A percentile compares a stretch with the other conserved stretches of the same genome.
These are phyloP conservation scores for Trichosporon sp. DNA, from an alignment of 1,284 basidiomycete genomes.

Conservation along the genomic window DNA sequence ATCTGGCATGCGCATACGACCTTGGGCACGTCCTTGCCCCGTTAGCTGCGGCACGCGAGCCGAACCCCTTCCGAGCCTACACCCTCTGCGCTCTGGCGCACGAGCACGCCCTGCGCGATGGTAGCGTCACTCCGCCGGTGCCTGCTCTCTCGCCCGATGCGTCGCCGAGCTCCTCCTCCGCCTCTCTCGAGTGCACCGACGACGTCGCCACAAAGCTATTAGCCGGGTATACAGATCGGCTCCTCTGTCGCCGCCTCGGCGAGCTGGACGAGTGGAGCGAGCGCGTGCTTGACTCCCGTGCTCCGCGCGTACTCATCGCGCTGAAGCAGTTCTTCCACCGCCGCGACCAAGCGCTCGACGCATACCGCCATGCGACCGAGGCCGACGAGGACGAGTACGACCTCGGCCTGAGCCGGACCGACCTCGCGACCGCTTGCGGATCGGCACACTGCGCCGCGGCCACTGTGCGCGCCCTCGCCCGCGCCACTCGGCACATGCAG, in stretches of 20 bases:
- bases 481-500: conserved; percentile 6
- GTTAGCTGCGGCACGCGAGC: conserved; percentile 2
- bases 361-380: neutral
- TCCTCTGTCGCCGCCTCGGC: conserved; percentile 14
- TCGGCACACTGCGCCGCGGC: neutral
- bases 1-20: conserved; percentile 8
- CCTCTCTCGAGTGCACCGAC: neutral
- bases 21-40: conserved; percentile 5
- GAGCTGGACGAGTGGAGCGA: conserved; percentile 17
- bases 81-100: conserved; percentile 11
- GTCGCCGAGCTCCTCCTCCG: neutral
- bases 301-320: conserved; percentile 8
- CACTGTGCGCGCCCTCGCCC: conserved; percentile 11
- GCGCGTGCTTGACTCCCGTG: neutral
- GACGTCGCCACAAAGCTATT: conserved; percentile 9
- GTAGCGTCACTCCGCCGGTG: neutral
- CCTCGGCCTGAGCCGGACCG: neutral
- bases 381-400: conserved; percentile 1
- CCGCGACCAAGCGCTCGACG: conserved; percentile 10
- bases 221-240: neutral
- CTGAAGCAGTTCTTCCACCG: conserved; percentile 22
- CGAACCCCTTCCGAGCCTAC: conserved; percentile 17
- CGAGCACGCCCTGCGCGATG: conserved; percentile 5
- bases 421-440: neutral
- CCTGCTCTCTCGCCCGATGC: neutral